These are phyloP conservation scores for Scheffersomyces titani DNA, from an alignment of 1,139 yeast species.

Conservation along the genomic window DNA sequence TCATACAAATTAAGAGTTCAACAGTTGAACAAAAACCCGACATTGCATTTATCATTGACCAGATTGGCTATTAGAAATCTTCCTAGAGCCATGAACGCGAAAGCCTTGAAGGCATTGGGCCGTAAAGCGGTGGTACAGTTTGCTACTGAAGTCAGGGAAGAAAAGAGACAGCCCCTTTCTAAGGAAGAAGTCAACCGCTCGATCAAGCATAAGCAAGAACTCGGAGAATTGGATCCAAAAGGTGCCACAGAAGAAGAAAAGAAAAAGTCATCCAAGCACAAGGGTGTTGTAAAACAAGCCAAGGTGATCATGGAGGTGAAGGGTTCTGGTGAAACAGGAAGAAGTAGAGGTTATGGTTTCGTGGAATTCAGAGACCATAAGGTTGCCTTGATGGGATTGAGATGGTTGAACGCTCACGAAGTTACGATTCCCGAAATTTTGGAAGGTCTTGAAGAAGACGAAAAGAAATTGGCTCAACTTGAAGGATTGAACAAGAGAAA, in stretches of 20 bases:
- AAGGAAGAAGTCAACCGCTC: conserved; percentile 90
- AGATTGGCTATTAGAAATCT: conserved; percentile 91
- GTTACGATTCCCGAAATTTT: conserved; percentile 70
- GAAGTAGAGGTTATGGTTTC: conserved; percentile 95
- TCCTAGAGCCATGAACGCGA: conserved; percentile 89
- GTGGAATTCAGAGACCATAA: conserved; percentile 91
- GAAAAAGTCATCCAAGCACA: conserved; percentile 66
- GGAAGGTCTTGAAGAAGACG: conserved; percentile 74
- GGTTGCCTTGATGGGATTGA: conserved; percentile 89
- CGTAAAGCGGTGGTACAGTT: conserved; percentile 94
- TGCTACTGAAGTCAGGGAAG: conserved; percentile 86
- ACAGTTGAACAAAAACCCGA: conserved; percentile 87
- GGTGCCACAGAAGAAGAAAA: conserved; percentile 43
- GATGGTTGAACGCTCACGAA: conserved; percentile 96
- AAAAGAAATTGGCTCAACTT: conserved; percentile 51
- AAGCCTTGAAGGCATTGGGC: conserved; percentile 86
- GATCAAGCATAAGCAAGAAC: conserved; percentile 55
- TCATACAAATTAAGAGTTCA: conserved; percentile 85
- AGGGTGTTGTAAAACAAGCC: conserved; percentile 92
- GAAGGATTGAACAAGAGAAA: conserved; percentile 67
- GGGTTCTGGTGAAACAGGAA: conserved; percentile 82
- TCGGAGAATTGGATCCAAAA: conserved; percentile 29
- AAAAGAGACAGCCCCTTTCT: conserved; percentile 76
- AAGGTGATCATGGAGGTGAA: conserved; percentile 91
- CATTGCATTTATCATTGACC: conserved; percentile 86